A percentile compares a stretch with the other conserved stretches of the same genome.
These are phyloP conservation scores for Russula vinacea DNA, from an alignment of 768 basidiomycete genomes.

Conservation along the genomic window DNA sequence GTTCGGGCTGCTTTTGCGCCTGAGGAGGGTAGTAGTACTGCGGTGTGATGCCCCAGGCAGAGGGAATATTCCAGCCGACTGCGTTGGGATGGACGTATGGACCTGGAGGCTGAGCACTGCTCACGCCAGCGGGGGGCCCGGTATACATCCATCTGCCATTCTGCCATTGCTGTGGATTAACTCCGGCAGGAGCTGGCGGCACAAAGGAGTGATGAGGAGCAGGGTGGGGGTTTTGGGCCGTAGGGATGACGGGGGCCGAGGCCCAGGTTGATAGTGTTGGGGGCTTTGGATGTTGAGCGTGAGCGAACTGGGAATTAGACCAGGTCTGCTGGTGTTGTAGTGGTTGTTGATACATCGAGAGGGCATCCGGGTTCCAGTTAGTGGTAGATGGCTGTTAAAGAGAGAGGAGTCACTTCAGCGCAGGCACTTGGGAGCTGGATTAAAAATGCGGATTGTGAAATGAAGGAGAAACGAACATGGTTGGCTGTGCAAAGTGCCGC, in stretches of 20 bases:
- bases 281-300: slow-evolving; percentile 15
- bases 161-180: slow-evolving; percentile 30
- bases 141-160: slow-evolving; percentile 30
- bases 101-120: slow-evolving; percentile 7
- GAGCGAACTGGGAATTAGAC: slow-evolving; percentile 19
- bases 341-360: slow-evolving; percentile 26
- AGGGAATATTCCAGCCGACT: slow-evolving; percentile 27
- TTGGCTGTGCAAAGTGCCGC: slow-evolving; percentile 10
- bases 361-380: slow-evolving; percentile 20
- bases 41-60: slow-evolving; percentile 27
- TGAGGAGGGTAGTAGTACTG: slow-evolving; percentile 58
- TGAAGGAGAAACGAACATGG: slow-evolving; percentile 3
- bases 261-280: slow-evolving; percentile 23
- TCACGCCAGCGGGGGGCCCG: neutral
- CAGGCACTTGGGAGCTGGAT: neutral
- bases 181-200: slow-evolving; percentile 28
- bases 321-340: slow-evolving; percentile 23
- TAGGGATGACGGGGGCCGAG: slow-evolving; percentile 24
- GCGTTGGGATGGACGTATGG: slow-evolving; percentile 20
- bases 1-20: slow-evolving; percentile 55
- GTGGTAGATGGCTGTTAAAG: neutral
- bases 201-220: slow-evolving; percentile 15
- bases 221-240: neutral
- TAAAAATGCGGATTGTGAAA: neutral
- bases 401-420: slow-evolving; percentile 9